Evolutionary conservation across 2,329 filamentous ascomycete genomes (phyloP), one percentile per base, ranked within the genome.

Genomic region (Claviceps digitariae): DNA sequence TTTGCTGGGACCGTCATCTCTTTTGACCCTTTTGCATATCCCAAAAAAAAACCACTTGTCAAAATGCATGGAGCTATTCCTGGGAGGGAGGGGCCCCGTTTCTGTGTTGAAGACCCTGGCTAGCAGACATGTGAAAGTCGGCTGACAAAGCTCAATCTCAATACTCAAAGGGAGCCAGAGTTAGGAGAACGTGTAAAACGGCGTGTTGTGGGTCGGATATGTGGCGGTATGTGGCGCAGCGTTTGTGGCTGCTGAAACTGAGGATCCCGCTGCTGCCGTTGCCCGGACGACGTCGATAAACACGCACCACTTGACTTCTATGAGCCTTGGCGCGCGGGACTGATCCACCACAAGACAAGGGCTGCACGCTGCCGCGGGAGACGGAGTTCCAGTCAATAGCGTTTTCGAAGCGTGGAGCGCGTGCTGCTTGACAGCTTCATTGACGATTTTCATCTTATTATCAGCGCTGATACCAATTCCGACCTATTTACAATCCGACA

Each of bases 281-380:
- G 51, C 53, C 55, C 53, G 49, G 41, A 43, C 55, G 36, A 58
- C 52, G 1, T n/a, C 31, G 53, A 53, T 54, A 58, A 57, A 57
- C 55, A 55, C 17, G 15, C 34, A 40, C 17, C 45, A 38, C 43
- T 13, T 34, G 25, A 20, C 21, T 20, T 31, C n/a, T 5, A 15
- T 34, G 36, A 45, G 36, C 23, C 36, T 21, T 23, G 23, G n/a
- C 15, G 23, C 17, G 40, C 25, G 25, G 3, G 23, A 40, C 23
- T n/a, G 43, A 40, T 46, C 52, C 52, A 53, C 52, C 21, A 20
- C 38, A 41, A 17, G 44, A 31, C 31, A 51, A 46, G 43, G 52
- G 29, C 48, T 29, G 38, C 31, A 21, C 15, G 25, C 21, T 5
- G 15, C 27, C 27, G 27, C 27, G 27, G 27, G 27, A 29, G 27